phyloP scores from a whole-genome alignment of 441 rosid genomes.

The Breynia disticha region DNA sequence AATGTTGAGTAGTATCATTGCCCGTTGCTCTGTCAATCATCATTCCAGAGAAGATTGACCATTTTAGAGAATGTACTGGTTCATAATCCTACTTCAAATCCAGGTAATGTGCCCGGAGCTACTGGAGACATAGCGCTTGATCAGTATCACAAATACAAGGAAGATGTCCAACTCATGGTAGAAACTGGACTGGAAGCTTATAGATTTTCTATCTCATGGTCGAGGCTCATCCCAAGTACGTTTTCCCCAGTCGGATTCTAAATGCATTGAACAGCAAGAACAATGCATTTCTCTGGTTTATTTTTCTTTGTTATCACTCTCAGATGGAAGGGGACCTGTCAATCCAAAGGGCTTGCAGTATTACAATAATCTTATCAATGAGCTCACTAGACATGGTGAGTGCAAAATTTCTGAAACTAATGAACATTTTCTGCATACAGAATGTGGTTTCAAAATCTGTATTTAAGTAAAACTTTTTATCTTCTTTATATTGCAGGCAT shows the following conservation, averaged over 20 bases:
- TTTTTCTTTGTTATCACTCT: not conserved
- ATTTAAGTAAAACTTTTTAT: too few relatives aligned
- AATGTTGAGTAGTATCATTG: too few relatives aligned
- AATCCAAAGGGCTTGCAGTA: slow-evolving; percentile 51
- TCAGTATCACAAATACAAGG: slow-evolving; percentile 73
- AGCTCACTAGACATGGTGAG: slow-evolving; percentile 39
- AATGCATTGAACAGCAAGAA: not conserved
- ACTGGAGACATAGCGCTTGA: slow-evolving; percentile 57
- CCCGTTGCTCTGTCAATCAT: too few relatives aligned
- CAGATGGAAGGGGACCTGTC: slow-evolving; percentile 66
- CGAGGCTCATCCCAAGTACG: slow-evolving; percentile 65
- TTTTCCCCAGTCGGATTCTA: not conserved
- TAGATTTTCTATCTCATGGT: slow-evolving; percentile 70
- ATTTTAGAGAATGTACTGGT: not conserved
- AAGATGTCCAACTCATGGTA: slow-evolving; percentile 67
- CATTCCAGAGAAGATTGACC: too few relatives aligned
- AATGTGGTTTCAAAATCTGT: too few relatives aligned
- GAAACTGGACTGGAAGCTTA: slow-evolving; percentile 50
- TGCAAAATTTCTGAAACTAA: not conserved
- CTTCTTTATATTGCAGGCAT: slow-evolving; percentile 32
- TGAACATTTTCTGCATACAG: not conserved
- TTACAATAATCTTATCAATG: slow-evolving; percentile 53
- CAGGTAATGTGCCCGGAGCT: slow-evolving; percentile 25
- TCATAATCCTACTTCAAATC: not conserved
- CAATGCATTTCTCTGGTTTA: not conserved